A percentile compares a stretch with the other conserved stretches of the same genome.
Evolutionary conservation across 371 early-diverging fungal genomes (phyloP).

Genomic region (Thermomucor indicae-seudaticae): DNA sequence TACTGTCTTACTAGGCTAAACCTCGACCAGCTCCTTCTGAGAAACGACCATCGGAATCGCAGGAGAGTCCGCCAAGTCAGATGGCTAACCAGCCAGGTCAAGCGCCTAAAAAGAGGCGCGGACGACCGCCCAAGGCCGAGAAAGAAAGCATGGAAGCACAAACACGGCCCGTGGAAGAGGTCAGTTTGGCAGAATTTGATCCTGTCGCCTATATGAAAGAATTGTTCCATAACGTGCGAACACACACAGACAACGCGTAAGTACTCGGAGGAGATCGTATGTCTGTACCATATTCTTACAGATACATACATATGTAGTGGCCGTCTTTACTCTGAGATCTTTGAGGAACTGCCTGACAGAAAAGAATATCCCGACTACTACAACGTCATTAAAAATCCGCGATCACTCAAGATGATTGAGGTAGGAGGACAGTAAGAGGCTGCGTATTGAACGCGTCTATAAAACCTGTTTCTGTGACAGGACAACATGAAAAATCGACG

Average conservation of each 20-base stretch:
- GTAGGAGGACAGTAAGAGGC: conserved; percentile 12
- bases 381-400: conserved; percentile 75
- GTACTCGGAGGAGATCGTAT: not conserved
- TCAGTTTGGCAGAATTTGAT: conserved; percentile 33
- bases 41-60: not conserved
- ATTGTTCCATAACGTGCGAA: conserved; percentile 32
- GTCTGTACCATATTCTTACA: not conserved
- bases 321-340: conserved; percentile 68
- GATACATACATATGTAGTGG: conserved; percentile 34
- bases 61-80: not conserved
- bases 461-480: conserved; percentile 7
- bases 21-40: too few relatives aligned
- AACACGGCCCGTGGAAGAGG: conserved; percentile 23
- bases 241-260: conserved; percentile 42
- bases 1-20: not conserved
- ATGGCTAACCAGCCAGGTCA: conserved; percentile 2
- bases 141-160: conserved; percentile 20
- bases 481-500: conserved; percentile 48
- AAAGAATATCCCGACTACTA: conserved; percentile 92
- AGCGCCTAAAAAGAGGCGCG: conserved; percentile 29
- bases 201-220: conserved; percentile 36
- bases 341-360: conserved; percentile 71
- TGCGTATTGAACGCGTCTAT: too few relatives aligned
- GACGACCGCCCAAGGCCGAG: conserved; percentile 43
- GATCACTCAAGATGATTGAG: conserved; percentile 53